Base-by-base conservation (phyloP, 768 basidiomycete species). In the Lactarius akahatsu region DNA sequence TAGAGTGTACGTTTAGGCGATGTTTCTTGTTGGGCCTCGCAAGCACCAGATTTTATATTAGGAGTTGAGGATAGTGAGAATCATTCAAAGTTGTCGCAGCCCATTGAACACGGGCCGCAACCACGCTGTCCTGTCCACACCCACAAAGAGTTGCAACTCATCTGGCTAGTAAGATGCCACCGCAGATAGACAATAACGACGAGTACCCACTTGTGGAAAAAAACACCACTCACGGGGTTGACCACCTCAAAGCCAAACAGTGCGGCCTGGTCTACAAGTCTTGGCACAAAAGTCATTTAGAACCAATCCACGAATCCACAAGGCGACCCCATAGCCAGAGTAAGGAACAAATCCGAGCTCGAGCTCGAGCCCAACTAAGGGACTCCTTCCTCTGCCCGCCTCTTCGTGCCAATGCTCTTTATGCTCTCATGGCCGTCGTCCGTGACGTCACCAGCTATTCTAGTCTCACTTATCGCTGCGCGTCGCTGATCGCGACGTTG, bases 401-500 rank as follows among this genome's bases (percentile, higher is more conserved):
- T 43, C 52, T 50, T 32, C 23, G 5, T 26, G 23, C 43, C 59
- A 28, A 45, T 16, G 18, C 11, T n/a, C 26, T 61, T 26, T 40
- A 11, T 26, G 20, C 32, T 38, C 64, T 61, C 55, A 30, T n/a
- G 23, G 13, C 16, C 13, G 15, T n/a, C 50, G 7, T 26, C 59
- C 23, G 23, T 47, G 23, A 38, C 23, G n/a, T 30, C 43, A 38
- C 34, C 23, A 11, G 52, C 9, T 23, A 23, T 47, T 23, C 32
- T 43, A 15, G 13, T 38, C 54, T 36, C 32, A 13, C 59, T 10
- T 9, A 20, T 40, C 20, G 13, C 43, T 6, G 8, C 45, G 20
- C 32, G 61, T 9, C 36, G 36, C 34, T 58, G 28, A 45, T 64
- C 61, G 9, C 65, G 65, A 59, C 62, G 61, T n/a, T 67, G 41